Evolutionary conservation across 2,329 filamentous ascomycete genomes (phyloP).

Genomic region (Ceratocystis colombiana): DNA sequence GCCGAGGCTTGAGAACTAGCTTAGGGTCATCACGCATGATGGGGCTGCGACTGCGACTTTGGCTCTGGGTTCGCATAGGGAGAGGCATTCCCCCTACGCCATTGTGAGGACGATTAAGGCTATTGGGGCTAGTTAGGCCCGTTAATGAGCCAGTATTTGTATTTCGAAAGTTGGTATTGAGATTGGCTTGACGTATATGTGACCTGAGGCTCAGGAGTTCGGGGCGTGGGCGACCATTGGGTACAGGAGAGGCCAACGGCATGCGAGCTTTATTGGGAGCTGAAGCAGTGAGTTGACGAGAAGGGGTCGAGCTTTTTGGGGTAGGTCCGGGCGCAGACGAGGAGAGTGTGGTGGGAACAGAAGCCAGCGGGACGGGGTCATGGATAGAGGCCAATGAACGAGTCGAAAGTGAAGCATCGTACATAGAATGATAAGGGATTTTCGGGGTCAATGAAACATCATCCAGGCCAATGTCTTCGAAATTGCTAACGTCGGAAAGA

Average conservation of each 20-base stretch:
- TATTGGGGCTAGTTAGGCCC: constrained; percentile 26
- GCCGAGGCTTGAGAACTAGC: constrained; percentile 36
- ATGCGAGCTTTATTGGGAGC: constrained; percentile 26
- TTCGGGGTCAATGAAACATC: constrained; percentile 40
- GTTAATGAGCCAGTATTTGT: constrained; percentile 37
- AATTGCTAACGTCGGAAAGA: constrained; percentile 66
- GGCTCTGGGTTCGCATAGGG: constrained; percentile 23
- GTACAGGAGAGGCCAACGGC: constrained; percentile 31
- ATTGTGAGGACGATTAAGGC: constrained; percentile 13
- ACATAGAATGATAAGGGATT: constrained; percentile 14
- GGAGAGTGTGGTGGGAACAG: constrained; percentile 12
- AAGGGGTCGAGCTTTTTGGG: constrained; percentile 19
- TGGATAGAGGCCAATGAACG: constrained; percentile 30
- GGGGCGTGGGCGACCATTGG: constrained; percentile 28
- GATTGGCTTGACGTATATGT: constrained; percentile 37
- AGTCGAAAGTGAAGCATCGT: constrained; percentile 29
- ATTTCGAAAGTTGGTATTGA: constrained; percentile 43
- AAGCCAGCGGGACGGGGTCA: constrained; percentile 30
- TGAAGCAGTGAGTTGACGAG: constrained; percentile 23
- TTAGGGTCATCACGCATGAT: constrained; percentile 38
- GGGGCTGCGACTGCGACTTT: constrained; percentile 43
- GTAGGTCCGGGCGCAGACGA: constrained; percentile 16
- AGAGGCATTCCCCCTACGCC: constrained; percentile 23
- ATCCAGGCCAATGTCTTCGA: constrained; percentile 86
- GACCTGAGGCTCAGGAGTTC: constrained; percentile 38